Percentiles rank a stretch among this genome's conserved stretches.
These are phyloP conservation scores for Anisodus tanguticus DNA, from an alignment of 257 asterid species.

Conservation along the genomic window DNA sequence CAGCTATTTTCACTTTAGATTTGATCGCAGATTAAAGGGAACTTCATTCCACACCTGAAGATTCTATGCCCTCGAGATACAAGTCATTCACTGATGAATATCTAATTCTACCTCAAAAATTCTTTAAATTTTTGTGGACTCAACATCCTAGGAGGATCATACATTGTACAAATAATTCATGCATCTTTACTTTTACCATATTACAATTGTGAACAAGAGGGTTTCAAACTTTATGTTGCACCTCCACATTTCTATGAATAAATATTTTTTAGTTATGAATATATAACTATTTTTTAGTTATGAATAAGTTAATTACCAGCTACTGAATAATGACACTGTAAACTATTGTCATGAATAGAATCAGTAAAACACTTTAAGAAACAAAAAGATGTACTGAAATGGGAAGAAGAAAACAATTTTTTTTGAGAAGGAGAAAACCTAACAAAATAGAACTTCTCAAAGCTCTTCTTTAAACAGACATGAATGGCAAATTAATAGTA, in stretches of 20 bases:
- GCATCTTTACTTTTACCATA: conserved; percentile 18
- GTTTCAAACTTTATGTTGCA: neutral
- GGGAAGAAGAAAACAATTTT: neutral
- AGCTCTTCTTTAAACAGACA: conserved; percentile 2
- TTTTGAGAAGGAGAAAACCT: neutral
- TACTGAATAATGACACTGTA: neutral
- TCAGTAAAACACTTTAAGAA: neutral
- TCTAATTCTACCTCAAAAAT: neutral
- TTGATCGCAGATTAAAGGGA: conserved; percentile 20
- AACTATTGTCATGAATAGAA: neutral
- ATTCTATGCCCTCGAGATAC: neutral
- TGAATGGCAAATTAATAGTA: neutral
- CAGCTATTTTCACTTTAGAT: neutral
- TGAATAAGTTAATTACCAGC: neutral
- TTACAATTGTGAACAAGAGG: neutral
- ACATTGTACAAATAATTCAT: neutral
- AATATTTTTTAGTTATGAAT: neutral
- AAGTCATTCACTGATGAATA: conserved; percentile 17
- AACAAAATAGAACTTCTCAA: neutral
- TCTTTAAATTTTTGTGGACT: neutral
- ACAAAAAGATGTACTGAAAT: neutral
- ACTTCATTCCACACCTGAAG: conserved; percentile 14
- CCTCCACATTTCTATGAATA: conserved; percentile 1
- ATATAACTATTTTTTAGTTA: neutral
- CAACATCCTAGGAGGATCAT: conserved; percentile 8